Conservation (phyloP, 768 basidiomycete species). For the Tremella yokohamensis region DNA sequence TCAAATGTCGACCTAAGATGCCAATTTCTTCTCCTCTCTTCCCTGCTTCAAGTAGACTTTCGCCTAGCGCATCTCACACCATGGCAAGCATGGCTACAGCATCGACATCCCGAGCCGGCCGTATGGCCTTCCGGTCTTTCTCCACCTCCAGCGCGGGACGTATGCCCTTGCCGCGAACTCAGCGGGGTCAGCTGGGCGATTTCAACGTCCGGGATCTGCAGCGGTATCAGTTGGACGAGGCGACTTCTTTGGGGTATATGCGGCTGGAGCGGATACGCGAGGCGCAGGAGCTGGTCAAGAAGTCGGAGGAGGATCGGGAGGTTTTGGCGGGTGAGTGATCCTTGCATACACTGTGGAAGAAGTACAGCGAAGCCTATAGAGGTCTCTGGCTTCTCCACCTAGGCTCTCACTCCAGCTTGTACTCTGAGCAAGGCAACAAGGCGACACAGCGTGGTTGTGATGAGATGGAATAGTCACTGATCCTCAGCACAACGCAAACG, state of each 20-base stretch:
- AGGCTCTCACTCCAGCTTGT: not conserved
- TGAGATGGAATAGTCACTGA: not conserved
- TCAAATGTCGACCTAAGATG: too few relatives aligned
- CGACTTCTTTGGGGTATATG: conserved; percentile 67
- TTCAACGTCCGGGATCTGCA: conserved; percentile 10
- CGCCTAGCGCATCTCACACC: too few relatives aligned
- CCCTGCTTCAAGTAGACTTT: too few relatives aligned
- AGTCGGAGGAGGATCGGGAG: conserved; percentile 85
- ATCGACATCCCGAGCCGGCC: not conserved
- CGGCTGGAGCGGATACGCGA: conserved; percentile 71
- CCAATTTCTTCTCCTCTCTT: too few relatives aligned
- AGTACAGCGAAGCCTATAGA: conserved; percentile 8
- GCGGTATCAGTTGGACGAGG: conserved; percentile 58
- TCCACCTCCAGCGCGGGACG: not conserved
- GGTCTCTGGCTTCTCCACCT: conserved; percentile 15
- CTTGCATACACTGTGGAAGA: not conserved
- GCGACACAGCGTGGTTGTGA: not conserved
- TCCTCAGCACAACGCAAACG: conserved; percentile 71
- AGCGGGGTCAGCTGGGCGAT: conserved; percentile 2
- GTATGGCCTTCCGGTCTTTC: not conserved
- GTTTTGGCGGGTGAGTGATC: conserved; percentile 68
- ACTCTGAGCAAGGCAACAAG: not conserved
- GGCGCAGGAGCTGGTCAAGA: conserved; percentile 69
- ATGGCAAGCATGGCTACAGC: too few relatives aligned
- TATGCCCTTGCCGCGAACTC: too few relatives aligned